Base-by-base conservation (phyloP, 805 yeast genomes). In the Candida khao-thaluensis region DNA sequence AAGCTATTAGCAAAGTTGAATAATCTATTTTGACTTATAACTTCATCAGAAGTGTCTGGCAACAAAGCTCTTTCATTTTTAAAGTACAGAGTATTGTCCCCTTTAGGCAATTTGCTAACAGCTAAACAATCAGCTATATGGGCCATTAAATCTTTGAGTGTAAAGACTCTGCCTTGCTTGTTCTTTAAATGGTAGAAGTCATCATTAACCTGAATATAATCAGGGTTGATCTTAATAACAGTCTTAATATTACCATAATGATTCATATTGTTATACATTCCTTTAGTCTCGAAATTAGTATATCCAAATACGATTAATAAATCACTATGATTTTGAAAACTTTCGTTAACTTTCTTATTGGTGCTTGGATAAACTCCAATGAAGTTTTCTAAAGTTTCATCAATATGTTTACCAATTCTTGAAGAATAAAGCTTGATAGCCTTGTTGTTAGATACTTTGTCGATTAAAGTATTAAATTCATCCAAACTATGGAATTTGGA, bases 291-390 rank as follows among this genome's bases (percentile, higher is more conserved):
- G 43, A 42, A 51, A 43, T 64, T 56, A 16, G 76, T 71, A 35
- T 81, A 76, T 7, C 97, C 97, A 47, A 87, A 63, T 52, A 77
- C 77, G 28, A 90, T 48, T 12, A 89, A 69, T 33, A 85, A 65
- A 56, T 91, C 97, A 11, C 86, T 71, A 3, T 69, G 43, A 36
- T 75, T 70, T 38, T 63, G 66, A 27, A 61, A 43, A 27, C 52
- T 43, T 6, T 50, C 42, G 16, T 28, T 39, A 7, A 60, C 52
- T 20, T 40, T 42, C 3, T 43, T 24, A 9, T 50, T 37, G 0
- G 62, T 39, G 73, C 76, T 46, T 7, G 50, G 52, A 57, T 83
- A 90, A 25, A 76, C 79, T 26, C 95, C 96, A 44, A 80, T 71
- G 54, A 75, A 89, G 33, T 73, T 68, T 6, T 73, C 66, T 43